Conservation (phyloP, 805 yeast genomes). For the Candida vartiovaarae region DNA sequence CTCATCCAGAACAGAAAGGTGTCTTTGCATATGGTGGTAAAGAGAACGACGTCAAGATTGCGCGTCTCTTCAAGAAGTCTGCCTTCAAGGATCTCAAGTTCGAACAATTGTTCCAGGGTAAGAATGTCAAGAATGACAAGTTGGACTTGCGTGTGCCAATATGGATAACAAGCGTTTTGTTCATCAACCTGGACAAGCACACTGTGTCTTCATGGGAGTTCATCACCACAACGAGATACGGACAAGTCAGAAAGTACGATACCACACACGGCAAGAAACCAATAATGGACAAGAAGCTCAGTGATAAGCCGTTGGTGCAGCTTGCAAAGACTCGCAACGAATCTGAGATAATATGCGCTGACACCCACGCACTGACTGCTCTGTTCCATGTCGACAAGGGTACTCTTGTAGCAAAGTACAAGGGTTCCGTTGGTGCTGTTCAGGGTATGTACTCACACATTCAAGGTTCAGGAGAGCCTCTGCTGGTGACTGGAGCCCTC, state of each 20-base stretch:
- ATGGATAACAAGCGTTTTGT: conserved; percentile 58
- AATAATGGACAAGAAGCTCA: conserved; percentile 41
- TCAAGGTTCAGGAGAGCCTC: conserved; percentile 25
- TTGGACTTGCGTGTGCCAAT: conserved; percentile 78
- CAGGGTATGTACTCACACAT: conserved; percentile 23
- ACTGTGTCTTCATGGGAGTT: conserved; percentile 39
- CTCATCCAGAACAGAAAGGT: conserved; percentile 41
- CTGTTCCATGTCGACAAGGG: conserved; percentile 46
- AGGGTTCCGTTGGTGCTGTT: conserved; percentile 74
- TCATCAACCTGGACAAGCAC: conserved; percentile 31
- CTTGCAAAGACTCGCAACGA: conserved; percentile 18
- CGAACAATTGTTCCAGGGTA: conserved; percentile 53
- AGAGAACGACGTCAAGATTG: conserved; percentile 61
- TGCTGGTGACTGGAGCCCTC: conserved; percentile 73
- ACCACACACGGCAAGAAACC: conserved; percentile 68
- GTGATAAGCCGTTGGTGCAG: conserved; percentile 47
- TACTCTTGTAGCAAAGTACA: conserved; percentile 57
- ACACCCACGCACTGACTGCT: conserved; percentile 60
- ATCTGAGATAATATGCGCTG: conserved; percentile 56
- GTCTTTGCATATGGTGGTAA: conserved; percentile 82
- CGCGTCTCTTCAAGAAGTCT: conserved; percentile 13
- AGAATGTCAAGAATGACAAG: conserved; percentile 75
- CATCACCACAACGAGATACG: conserved; percentile 64
- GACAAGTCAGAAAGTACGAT: conserved; percentile 70
- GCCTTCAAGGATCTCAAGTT: conserved; percentile 17